These are phyloP conservation scores for Rutstroemia sydowiana DNA, from an alignment of 2,329 filamentous ascomycete genomes.

Conservation along the genomic window DNA sequence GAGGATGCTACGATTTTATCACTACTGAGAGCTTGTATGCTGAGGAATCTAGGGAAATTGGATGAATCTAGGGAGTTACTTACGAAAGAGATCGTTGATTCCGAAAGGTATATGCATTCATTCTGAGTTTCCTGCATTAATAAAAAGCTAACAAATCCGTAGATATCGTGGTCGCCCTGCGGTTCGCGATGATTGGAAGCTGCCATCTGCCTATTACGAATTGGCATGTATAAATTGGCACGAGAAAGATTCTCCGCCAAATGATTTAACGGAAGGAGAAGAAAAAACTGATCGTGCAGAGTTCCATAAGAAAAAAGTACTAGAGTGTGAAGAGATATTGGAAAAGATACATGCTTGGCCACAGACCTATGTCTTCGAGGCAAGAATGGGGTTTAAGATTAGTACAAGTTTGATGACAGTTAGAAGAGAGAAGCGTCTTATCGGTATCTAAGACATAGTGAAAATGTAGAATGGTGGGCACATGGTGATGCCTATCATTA, in stretches of 20 bases:
- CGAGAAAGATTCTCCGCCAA: constrained; percentile 39
- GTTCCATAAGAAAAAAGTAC: constrained; percentile 41
- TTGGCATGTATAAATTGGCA: constrained; percentile 76
- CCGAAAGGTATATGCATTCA: constrained; percentile 49
- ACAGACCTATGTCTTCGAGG: constrained; percentile 65
- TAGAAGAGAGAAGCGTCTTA: constrained; percentile 22
- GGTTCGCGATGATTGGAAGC: constrained; percentile 61
- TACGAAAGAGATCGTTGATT: constrained; percentile 51
- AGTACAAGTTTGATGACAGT: constrained; percentile 24
- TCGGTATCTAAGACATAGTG: constrained; percentile 11
- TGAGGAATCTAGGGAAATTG: constrained; percentile 55
- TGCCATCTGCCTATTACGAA: constrained; percentile 77
- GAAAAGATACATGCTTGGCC: constrained; percentile 65
- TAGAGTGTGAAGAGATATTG: constrained; percentile 57
- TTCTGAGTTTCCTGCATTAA: background rate
- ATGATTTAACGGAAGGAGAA: constrained; percentile 38
- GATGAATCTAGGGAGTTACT: constrained; percentile 60
- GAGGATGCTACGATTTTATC: constrained; percentile 59
- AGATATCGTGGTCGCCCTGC: constrained; percentile 50
- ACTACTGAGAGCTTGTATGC: constrained; percentile 58
- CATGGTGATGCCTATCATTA: background rate
- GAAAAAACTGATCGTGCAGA: too few species aligned
- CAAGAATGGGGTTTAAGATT: constrained; percentile 60
- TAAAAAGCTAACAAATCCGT: constrained; percentile 11
- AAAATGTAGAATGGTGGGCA: background rate